phyloP scores from a whole-genome alignment of 495 filamentous ascomycete species.

The Astrothelium subdiscretum region DNA sequence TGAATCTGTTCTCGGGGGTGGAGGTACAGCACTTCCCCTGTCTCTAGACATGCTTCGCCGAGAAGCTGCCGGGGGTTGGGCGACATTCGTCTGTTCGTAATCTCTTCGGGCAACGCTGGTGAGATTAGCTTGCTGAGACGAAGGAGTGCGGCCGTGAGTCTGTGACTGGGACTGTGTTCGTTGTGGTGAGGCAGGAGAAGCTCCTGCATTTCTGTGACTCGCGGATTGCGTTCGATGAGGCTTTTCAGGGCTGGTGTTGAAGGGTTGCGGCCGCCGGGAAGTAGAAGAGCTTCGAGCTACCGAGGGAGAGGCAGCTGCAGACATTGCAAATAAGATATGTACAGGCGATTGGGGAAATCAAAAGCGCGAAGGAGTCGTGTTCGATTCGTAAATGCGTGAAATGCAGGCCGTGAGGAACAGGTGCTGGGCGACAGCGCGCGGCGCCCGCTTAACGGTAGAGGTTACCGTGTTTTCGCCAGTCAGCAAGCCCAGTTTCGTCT shows the following conservation, averaged over 20 bases:
- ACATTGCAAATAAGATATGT: slow-evolving; percentile 26
- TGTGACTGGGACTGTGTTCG: slow-evolving; percentile 41
- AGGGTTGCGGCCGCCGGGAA: slow-evolving; percentile 36
- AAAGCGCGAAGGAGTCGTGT: not conserved
- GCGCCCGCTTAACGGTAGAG: not conserved
- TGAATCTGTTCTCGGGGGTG: slow-evolving; percentile 41
- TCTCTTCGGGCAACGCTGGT: slow-evolving; percentile 46
- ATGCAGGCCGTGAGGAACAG: not conserved
- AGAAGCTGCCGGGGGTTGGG: slow-evolving; percentile 33
- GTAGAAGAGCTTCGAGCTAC: slow-evolving; percentile 45
- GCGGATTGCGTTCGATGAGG: slow-evolving; percentile 46
- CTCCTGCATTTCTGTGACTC: slow-evolving; percentile 32
- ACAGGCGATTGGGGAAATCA: not conserved
- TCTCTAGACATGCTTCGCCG: slow-evolving; percentile 46
- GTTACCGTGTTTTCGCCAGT: not conserved
- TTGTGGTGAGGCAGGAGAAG: slow-evolving; percentile 24
- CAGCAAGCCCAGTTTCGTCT: not conserved
- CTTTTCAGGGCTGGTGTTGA: slow-evolving; percentile 17
- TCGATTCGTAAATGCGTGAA: not conserved
- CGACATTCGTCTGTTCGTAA: slow-evolving; percentile 43
- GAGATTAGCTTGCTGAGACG: slow-evolving; percentile 39
- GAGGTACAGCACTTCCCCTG: slow-evolving; percentile 35
- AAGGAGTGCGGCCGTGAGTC: slow-evolving; percentile 37
- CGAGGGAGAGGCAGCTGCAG: slow-evolving; percentile 37
- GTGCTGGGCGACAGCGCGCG: not conserved